phyloP scores from a whole-genome alignment of 2,329 filamentous ascomycete species.

The Scolecobasidium constrictum region DNA sequence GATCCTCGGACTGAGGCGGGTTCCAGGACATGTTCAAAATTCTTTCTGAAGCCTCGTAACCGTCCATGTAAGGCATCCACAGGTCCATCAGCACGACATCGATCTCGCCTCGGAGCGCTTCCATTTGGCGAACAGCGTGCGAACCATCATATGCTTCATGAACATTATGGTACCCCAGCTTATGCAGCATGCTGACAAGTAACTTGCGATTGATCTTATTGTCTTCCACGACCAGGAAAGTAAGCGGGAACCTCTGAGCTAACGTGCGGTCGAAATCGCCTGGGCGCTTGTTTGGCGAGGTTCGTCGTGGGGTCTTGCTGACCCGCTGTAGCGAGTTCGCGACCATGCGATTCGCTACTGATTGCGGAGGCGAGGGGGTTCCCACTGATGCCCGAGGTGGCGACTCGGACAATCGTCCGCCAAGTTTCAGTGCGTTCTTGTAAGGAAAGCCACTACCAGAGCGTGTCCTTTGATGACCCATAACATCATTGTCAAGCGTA shows the following conservation, averaged over 20 bases:
- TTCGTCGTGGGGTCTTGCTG: background rate
- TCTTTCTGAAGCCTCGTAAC: slow-evolving; percentile 54
- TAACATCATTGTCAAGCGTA: background rate
- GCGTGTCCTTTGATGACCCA: background rate
- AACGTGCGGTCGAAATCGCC: slow-evolving; percentile 43
- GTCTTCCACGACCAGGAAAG: slow-evolving; percentile 61
- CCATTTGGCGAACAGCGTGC: slow-evolving; percentile 54
- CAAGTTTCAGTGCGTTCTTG: background rate
- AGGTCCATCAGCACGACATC: slow-evolving; percentile 63
- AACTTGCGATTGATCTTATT: slow-evolving; percentile 62
- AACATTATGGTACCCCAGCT: slow-evolving; percentile 52
- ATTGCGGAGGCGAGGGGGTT: background rate
- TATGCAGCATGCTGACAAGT: slow-evolving; percentile 53
- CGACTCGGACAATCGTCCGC: background rate
- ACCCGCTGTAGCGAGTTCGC: background rate
- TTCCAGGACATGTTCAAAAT: slow-evolving; percentile 44
- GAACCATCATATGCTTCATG: slow-evolving; percentile 57
- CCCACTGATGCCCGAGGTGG: background rate
- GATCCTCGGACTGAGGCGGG: slow-evolving; percentile 16
- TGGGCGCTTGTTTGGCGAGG: slow-evolving; percentile 15
- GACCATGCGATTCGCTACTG: too few relatives aligned
- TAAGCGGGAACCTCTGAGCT: slow-evolving; percentile 49
- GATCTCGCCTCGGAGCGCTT: slow-evolving; percentile 32
- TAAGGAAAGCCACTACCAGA: background rate
- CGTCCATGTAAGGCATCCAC: slow-evolving; percentile 67